Evolutionary conservation across 768 basidiomycete species (phyloP).

Genomic region (Serendipita vermifera): DNA sequence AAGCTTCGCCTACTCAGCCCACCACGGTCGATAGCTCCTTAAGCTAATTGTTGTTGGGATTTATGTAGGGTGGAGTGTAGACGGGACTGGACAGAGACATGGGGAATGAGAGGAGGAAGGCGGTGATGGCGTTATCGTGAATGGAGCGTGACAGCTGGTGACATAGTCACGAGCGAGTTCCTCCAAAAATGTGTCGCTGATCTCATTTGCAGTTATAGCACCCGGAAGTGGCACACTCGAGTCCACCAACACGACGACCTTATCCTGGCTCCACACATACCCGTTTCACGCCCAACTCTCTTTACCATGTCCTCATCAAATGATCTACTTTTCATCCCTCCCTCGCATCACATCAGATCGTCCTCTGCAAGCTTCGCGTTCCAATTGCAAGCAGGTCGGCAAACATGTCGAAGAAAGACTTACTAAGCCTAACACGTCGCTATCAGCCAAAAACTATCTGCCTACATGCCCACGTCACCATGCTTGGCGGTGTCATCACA

Average conservation of each 20-base stretch:
- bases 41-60: conserved; percentile 43
- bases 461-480: too few species aligned
- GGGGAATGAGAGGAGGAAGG: too few species aligned
- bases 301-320: too few species aligned
- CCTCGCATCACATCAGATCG: too few species aligned
- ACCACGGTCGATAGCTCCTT: conserved; percentile 62
- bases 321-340: too few species aligned
- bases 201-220: background rate
- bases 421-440: too few species aligned
- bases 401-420: too few species aligned
- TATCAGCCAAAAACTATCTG: too few species aligned
- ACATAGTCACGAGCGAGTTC: background rate
- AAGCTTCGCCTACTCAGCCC: conserved; percentile 23
- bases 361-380: too few species aligned
- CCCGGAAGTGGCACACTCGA: background rate
- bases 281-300: too few species aligned
- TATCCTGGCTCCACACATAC: conserved; percentile 10
- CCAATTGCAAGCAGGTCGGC: too few species aligned
- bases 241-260: background rate
- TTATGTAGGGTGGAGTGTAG: conserved; percentile 16
- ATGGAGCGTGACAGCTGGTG: background rate
- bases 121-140: background rate
- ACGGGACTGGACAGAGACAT: background rate
- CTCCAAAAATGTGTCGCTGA: background rate
- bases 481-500: too few species aligned